Evolutionary conservation across 345 rosid species (phyloP).

Genomic region (Brassica incana): DNA sequence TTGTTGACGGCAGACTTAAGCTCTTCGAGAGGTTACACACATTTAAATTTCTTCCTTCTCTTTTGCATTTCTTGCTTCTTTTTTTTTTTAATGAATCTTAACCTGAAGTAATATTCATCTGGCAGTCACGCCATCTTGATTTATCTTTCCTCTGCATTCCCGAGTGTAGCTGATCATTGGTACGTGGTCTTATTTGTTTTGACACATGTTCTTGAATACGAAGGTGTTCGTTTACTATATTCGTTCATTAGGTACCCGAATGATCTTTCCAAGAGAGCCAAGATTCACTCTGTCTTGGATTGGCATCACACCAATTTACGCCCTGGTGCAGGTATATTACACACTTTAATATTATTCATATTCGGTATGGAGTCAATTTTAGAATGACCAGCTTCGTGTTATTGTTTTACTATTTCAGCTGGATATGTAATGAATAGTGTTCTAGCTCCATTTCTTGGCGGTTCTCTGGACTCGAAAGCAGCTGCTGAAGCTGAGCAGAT

Average conservation of each 20-base stretch:
- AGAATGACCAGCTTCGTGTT: conserved; percentile 9
- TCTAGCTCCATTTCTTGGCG: conserved; percentile 62
- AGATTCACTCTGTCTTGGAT: conserved; percentile 75
- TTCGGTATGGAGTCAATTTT: neutral
- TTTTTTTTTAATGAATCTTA: neutral
- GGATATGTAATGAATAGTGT: conserved; percentile 44
- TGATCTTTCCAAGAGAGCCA: conserved; percentile 79
- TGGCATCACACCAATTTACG: conserved; percentile 92
- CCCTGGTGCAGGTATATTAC: conserved; percentile 58
- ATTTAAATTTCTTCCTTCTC: neutral
- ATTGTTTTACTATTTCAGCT: conserved; percentile 41
- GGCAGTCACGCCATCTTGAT: conserved; percentile 81
- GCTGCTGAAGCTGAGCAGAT: conserved; percentile 68
- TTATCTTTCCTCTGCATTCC: conserved; percentile 70
- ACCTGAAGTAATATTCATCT: neutral
- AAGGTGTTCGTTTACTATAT: neutral
- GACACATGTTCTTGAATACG: conserved; percentile 42
- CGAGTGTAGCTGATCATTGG: conserved; percentile 89
- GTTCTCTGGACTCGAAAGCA: conserved; percentile 50
- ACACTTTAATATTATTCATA: neutral
- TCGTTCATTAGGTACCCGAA: conserved; percentile 62
- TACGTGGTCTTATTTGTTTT: conserved; percentile 29
- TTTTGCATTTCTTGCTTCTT: conserved; percentile 3
- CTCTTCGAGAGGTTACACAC: conserved; percentile 76
- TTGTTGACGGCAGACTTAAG: conserved; percentile 76